Conservation (phyloP, 805 yeast genomes). For the Phaffomyces antillensis region DNA sequence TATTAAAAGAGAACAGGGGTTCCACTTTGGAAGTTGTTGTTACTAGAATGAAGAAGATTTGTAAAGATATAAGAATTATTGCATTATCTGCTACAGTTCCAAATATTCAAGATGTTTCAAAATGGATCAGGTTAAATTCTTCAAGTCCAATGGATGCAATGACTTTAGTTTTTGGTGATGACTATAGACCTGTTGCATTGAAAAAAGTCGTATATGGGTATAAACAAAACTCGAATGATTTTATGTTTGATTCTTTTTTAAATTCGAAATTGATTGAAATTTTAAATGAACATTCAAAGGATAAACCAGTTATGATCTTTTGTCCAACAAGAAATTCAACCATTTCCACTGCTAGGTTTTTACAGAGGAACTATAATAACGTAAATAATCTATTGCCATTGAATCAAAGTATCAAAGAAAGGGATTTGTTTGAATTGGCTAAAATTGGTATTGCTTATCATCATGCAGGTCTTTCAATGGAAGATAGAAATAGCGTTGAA, state of each 20-base stretch:
- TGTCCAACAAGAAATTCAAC: conserved; percentile 49
- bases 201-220: conserved; percentile 38
- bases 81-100: conserved; percentile 50
- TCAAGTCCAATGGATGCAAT: conserved; percentile 23
- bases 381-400: background rate
- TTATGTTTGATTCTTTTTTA: conserved; percentile 38
- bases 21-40: conserved; percentile 41
- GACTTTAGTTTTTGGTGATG: conserved; percentile 38
- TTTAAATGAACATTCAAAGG: conserved; percentile 30
- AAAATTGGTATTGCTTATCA: conserved; percentile 43
- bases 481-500: conserved; percentile 43
- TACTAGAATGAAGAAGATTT: conserved; percentile 39
- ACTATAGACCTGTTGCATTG: conserved; percentile 38
- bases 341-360: conserved; percentile 36
- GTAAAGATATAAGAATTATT: conserved; percentile 31
- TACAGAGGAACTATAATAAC: conserved; percentile 19
- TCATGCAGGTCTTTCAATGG: conserved; percentile 48
- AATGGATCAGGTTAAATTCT: conserved; percentile 32
- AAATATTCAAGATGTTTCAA: conserved; percentile 40
- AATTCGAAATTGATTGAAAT: conserved; percentile 36
- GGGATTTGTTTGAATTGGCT: conserved; percentile 21
- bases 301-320: conserved; percentile 41
- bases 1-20: conserved; percentile 39
- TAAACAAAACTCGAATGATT: conserved; percentile 34
- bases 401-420: conserved; percentile 17